phyloP scores from a whole-genome alignment of 257 asterid species.

The Paulownia fortunei region DNA sequence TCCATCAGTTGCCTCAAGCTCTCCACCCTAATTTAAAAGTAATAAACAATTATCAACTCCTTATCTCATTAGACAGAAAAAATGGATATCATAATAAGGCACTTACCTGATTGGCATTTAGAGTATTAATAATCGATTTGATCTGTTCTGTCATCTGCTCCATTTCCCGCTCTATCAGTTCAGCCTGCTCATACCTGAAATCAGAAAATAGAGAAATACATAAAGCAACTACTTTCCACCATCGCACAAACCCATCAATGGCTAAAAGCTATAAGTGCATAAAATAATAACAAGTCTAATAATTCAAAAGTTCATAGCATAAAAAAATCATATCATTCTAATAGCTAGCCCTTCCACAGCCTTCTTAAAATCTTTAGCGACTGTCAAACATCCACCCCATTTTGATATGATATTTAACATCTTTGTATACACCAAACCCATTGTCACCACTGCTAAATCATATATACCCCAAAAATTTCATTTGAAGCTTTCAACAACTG shows the following conservation, averaged over 20 bases:
- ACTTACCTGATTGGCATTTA: slow-evolving; percentile 79
- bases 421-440: background rate
- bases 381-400: background rate
- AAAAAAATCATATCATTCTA: slow-evolving; percentile 4
- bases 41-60: slow-evolving; percentile 7
- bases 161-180: slow-evolving; percentile 75
- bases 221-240: background rate
- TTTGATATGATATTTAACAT: background rate
- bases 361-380: background rate
- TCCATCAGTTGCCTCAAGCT: slow-evolving; percentile 74
- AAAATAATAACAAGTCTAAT: background rate
- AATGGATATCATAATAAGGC: slow-evolving; percentile 9
- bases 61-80: background rate
- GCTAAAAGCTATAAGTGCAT: background rate
- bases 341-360: background rate
- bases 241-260: background rate
- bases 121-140: slow-evolving; percentile 72
- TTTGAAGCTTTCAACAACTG: background rate
- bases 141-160: slow-evolving; percentile 92
- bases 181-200: slow-evolving; percentile 92
- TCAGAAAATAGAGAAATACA: slow-evolving; percentile 8
- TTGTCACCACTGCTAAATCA: background rate
- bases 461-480: background rate
- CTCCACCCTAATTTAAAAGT: slow-evolving; percentile 74
- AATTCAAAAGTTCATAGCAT: background rate